Base-by-base conservation (phyloP, 306 rosid genomes). In the Medicago ruthenica region DNA sequence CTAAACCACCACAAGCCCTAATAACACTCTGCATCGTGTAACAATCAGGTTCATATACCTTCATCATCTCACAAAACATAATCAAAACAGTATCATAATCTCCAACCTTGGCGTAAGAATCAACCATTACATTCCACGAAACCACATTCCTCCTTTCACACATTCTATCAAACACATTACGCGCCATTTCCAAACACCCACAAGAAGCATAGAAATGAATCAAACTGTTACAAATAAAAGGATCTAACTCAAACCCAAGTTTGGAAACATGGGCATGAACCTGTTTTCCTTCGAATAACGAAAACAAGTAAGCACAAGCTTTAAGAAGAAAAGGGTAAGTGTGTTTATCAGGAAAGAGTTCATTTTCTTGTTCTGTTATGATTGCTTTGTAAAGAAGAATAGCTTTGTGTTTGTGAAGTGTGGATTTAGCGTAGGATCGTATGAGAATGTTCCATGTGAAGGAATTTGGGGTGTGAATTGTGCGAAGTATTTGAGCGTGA, bases 371-470 rank as follows among this genome's bases (percentile, higher is more conserved):
- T 76, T 73, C 80, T 8, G 17, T 75, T 12, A 93, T 15, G 91
- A 91, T 86, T 57, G 67, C 73, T 45, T 10, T 69, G 86, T 85
- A 91, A 6, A 89, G 84, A 66, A 48, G 15, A 16, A 86, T 83
- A 41, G 92, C 89, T 13, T 73, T 59, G 62, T 50, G 39, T 76
- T 88, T 87, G 41, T 44, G 76, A 17, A 61, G 78, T 18, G 64
- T 37, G 86, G 85, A 89, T 67, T 89, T 84, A 0, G 98, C 89
- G 66, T 89, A 84, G 60, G 90, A 89, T 77, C 86, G 55, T 37
- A 93, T 86, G 79, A 93, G 93, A 70, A 90, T 87, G 84, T 93
- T 93, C 97, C 98, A 93, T 88, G 83, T 83, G 80, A 93, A 93
- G 57, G 96, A 87, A 74, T 91, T 91, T 54, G 94, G 92, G 36